Evolutionary conservation across 1,139 yeast species (phyloP), one percentile per base, ranked within the genome.

Genomic region (Magnusiomyces sp.): DNA sequence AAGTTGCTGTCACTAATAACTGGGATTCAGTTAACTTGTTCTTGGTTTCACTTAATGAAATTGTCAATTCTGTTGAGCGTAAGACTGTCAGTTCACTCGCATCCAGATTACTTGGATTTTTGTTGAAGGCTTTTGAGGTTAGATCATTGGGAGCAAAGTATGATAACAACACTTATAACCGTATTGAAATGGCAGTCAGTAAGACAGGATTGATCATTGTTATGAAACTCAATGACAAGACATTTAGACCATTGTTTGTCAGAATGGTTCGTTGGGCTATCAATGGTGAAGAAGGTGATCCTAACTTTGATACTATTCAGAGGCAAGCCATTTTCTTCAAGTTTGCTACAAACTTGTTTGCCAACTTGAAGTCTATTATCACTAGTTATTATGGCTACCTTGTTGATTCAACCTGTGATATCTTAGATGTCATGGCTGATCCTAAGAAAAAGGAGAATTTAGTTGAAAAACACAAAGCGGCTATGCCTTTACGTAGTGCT

Each of bases 231-330:
- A 92, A 92, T 63, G 98, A 92, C 66, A 88, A 88, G 71, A 78
- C 82, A 13, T 94, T 92, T 76, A 79, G 97, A 63, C 98, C 98
- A 27, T 70, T 88, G 61, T 90, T 94, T 70, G 90, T 92, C 5
- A 74, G 82, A 39, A 73, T 88, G 62, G 89, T 84, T n/a, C 80
- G 92, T 65, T 92, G 98, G 98, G 95, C 97, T 2, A 77, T 86
- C 58, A 82, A 79, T 55, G 95, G 89, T 50, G 92, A 84, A 64
- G 88, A 86, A 45, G 68, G 67, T 13, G 69, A 71, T 55, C 41
- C 74, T 90, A 61, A 70, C 19, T 49, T 53, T 31, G 50, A 51
- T 41, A 56, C 49, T 6, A 43, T 52, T 45, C 53, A 50, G 37
- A 55, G 53, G 50, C 53, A 39, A 52, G 70, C 77, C 46, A 82